These are phyloP conservation scores for Orbilia quercus DNA, from an alignment of 2,329 filamentous ascomycete species.

Conservation along the genomic window DNA sequence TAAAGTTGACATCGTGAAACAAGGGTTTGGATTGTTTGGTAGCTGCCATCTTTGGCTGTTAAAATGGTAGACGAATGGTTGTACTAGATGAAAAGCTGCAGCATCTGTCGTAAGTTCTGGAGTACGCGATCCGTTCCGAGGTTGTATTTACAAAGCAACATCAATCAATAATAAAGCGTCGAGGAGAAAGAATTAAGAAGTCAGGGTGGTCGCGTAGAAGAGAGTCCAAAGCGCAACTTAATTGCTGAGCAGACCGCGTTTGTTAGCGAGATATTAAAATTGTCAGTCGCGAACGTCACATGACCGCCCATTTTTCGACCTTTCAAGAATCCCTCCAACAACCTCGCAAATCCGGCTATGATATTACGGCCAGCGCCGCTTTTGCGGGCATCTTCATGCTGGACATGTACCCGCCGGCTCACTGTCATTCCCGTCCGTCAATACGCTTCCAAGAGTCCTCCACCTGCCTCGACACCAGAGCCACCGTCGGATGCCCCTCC, in stretches of 20 bases:
- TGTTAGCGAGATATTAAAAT: conserved; percentile 24
- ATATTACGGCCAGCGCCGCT: conserved; percentile 37
- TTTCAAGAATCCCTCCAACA: conserved; percentile 20
- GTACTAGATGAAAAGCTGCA: not conserved
- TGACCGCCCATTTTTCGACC: conserved; percentile 30
- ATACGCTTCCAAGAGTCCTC: conserved; percentile 37
- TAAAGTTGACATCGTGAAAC: conserved; percentile 55
- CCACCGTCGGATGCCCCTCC: conserved; percentile 25
- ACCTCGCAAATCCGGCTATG: conserved; percentile 18
- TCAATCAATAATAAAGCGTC: conserved; percentile 2
- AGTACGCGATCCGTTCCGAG: conserved; percentile 12
- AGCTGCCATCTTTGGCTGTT: conserved; percentile 24
- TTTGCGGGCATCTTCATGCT: conserved; percentile 33
- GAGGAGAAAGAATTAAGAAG: not conserved
- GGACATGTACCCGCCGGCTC: conserved; percentile 16
- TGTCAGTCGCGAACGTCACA: conserved; percentile 41
- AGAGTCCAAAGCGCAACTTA: conserved; percentile 1
- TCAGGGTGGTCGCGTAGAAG: conserved; percentile 18
- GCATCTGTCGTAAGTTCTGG: conserved; percentile 9
- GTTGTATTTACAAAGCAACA: not conserved
- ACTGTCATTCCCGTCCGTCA: conserved; percentile 7
- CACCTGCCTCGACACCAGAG: not conserved
- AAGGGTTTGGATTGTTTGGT: conserved; percentile 34
- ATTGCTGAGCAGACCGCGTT: conserved; percentile 22
- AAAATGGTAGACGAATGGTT: not conserved